Conservation (phyloP, 371 early-diverging fungal species). For the Syncephalis plumigaleata region DNA sequence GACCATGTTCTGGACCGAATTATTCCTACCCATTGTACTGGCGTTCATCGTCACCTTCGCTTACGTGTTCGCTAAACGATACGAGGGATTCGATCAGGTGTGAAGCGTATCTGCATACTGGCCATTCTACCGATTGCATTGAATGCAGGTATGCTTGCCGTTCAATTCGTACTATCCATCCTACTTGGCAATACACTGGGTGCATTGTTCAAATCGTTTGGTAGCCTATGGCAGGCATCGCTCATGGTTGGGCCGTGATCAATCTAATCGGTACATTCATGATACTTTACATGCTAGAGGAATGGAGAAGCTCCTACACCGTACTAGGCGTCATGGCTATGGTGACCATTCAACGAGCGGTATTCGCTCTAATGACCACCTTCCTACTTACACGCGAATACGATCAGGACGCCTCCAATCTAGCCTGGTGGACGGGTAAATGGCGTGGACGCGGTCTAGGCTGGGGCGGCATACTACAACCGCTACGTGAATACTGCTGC, state of each 20-base stretch:
- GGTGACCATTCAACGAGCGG: conserved; percentile 44
- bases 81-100: conserved; percentile 20
- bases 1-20: conserved; percentile 55
- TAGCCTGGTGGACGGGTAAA: conserved; percentile 83
- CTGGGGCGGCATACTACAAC: conserved; percentile 44
- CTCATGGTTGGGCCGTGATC: conserved; percentile 45
- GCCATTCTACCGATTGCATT: conserved; percentile 52
- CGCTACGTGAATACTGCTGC: conserved; percentile 61
- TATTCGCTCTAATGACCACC: conserved; percentile 45
- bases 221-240: conserved; percentile 48
- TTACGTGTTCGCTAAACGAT: conserved; percentile 24
- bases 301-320: conserved; percentile 35
- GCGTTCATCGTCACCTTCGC: conserved; percentile 50
- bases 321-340: conserved; percentile 45
- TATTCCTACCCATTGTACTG: conserved; percentile 47
- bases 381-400: conserved; percentile 65
- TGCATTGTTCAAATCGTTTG: conserved; percentile 47
- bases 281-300: conserved; percentile 45
- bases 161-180: conserved; percentile 52
- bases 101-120: conserved; percentile 41
- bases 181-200: conserved; percentile 41
- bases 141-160: conserved; percentile 46
- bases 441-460: conserved; percentile 73
- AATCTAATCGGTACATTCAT: conserved; percentile 38
- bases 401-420: conserved; percentile 60